Base-by-base conservation (phyloP, 2,329 filamentous ascomycete genomes). In the Alternaria sp. region DNA sequence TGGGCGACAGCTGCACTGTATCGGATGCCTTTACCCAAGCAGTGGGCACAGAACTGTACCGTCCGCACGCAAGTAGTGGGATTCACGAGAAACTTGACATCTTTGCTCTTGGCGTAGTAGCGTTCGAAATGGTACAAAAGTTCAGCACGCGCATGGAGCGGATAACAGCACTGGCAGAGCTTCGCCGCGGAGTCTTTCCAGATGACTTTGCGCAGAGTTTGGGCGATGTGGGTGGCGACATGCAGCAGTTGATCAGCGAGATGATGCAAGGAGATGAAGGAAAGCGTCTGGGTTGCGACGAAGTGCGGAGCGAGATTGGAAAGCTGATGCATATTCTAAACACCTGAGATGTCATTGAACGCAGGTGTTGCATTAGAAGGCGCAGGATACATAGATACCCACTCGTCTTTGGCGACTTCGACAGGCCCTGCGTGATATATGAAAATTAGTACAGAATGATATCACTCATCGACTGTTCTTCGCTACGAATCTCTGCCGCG, bases 11-110 rank as follows among this genome's bases (percentile, higher is more conserved):
- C 14, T 69, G 58, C 34, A 60, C 77, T 46, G 68, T 76, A 56
- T 34, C 57, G 6, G 51, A 62, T 11, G 24, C 59, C 11, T 44
- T 55, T 11, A 82, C 17, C 2, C 17, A 81, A 45, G 80, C 82
- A 0, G 85, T 88, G 2, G 87, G 86, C 0, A 89, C 87, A 0
- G 83, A 86, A 56, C 84, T 88, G 59, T 89, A 90, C 65, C 82
- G 85, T 5, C 87, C 87, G 0, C 65, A 81, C 0, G 51, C 52
- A 13, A 57, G 57, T 33, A 61, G 61, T 13, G 57, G 58, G 2
- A 70, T 70, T 5, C 83, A 80, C 67, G 82, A 83, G 56, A 86
- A 84, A 53, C 73, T 88, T 2, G 88, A 90, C 61, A 79, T 89
- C 0, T 89, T 84, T 65, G 83, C 86, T 0, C 76, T 89, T 1